Conservation (phyloP, 164 flowering plant species). For the Vitis cinerea region DNA sequence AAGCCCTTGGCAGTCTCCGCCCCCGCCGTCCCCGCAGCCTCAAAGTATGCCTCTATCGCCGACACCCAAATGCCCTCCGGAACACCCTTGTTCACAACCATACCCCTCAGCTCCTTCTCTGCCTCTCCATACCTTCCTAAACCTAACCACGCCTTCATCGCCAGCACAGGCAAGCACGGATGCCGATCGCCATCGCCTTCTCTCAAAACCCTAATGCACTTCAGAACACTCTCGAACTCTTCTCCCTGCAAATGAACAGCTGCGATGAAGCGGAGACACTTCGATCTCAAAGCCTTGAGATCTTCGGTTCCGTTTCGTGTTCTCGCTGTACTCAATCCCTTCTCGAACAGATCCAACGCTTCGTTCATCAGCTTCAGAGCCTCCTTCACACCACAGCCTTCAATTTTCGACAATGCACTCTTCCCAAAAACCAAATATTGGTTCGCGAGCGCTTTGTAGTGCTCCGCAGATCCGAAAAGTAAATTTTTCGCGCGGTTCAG, state of each 20-base stretch:
- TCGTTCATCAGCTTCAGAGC: constrained; percentile 84
- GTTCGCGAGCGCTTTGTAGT: constrained; percentile 50
- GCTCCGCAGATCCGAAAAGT: constrained; percentile 54
- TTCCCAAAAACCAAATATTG: constrained; percentile 78
- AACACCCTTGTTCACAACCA: constrained; percentile 69
- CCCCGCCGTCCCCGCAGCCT: constrained; percentile 72
- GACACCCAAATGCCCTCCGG: constrained; percentile 89
- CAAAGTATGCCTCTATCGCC: constrained; percentile 78
- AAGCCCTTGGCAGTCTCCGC: constrained; percentile 75
- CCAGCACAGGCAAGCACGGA: constrained; percentile 75
- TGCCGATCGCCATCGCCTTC: constrained; percentile 52
- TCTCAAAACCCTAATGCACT: constrained; percentile 81
- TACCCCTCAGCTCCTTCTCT: constrained; percentile 85
- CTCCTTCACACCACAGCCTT: constrained; percentile 30
- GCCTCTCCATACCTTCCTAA: constrained; percentile 72
- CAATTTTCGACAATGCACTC: constrained; percentile 34
- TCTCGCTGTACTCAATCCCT: constrained; percentile 50
- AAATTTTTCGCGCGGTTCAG: constrained; percentile 63
- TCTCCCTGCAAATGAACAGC: constrained; percentile 79
- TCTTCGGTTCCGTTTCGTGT: constrained; percentile 41
- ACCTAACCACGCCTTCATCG: constrained; percentile 94
- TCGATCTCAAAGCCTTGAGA: constrained; percentile 48
- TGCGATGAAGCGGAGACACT: constrained; percentile 75
- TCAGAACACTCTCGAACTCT: constrained; percentile 86
- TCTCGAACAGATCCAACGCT: constrained; percentile 76